Conservation (phyloP, 2,329 filamentous ascomycete species). For the Botryotinia globosa region DNA sequence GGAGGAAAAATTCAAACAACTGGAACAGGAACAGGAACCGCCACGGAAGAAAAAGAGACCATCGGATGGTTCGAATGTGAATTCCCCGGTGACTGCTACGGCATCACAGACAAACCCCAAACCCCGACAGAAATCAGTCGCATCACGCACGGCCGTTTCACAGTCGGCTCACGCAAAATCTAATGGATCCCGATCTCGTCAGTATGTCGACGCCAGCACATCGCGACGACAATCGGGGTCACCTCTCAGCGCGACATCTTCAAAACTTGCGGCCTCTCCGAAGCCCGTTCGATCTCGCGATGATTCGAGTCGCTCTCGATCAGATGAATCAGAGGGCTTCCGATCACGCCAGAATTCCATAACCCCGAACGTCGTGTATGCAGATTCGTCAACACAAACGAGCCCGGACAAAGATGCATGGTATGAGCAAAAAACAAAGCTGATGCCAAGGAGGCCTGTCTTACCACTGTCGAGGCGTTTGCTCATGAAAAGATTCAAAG, state of each 20-base stretch:
- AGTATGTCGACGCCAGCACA: constrained; percentile 37
- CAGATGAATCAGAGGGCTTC: constrained; percentile 21
- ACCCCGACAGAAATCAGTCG: constrained; percentile 36
- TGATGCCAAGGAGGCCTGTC: constrained; percentile 30
- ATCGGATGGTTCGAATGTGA: constrained; percentile 50
- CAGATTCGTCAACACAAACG: constrained; percentile 36
- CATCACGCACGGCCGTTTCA: constrained; percentile 31
- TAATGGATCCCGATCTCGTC: constrained; percentile 29
- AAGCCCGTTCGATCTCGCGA: constrained; percentile 23
- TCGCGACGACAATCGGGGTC: constrained; percentile 36
- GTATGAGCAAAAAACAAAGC: constrained; percentile 30
- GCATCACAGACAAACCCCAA: constrained; percentile 34
- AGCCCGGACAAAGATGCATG: constrained; percentile 37
- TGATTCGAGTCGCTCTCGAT: constrained; percentile 21
- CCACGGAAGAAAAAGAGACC: constrained; percentile 60
- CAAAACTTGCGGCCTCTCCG: constrained; percentile 30
- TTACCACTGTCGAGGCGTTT: constrained; percentile 35
- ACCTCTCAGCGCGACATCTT: constrained; percentile 34
- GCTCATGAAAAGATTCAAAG: constrained; percentile 34
- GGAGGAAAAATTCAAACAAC: constrained; percentile 62
- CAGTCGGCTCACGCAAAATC: constrained; percentile 26
- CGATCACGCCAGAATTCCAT: constrained; percentile 31
- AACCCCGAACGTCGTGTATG: constrained; percentile 31
- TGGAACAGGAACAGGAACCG: constrained; percentile 57
- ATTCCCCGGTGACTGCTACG: constrained; percentile 22